Evolutionary conservation across 306 rosid genomes (phyloP).

Genomic region (Delonix regia): DNA sequence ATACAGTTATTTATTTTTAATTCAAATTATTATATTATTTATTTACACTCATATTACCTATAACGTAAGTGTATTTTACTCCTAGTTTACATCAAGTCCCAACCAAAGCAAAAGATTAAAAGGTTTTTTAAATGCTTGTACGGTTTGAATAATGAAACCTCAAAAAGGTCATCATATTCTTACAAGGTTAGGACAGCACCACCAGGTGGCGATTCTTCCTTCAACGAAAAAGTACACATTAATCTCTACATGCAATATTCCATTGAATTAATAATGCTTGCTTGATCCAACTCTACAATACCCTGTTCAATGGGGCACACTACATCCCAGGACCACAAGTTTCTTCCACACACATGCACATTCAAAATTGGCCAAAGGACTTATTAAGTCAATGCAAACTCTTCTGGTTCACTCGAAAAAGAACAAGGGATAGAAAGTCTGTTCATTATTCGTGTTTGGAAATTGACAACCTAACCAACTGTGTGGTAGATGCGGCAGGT

Average conservation of each 20-base stretch:
- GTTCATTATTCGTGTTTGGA: background rate
- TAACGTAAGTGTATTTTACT: too few species aligned
- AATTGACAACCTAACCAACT: background rate
- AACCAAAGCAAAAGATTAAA: too few species aligned
- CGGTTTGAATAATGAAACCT: background rate
- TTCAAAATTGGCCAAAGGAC: constrained; percentile 7
- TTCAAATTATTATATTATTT: too few species aligned
- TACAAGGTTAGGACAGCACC: background rate
- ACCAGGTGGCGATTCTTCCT: background rate
- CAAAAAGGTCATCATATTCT: background rate
- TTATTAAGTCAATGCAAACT: constrained; percentile 40
- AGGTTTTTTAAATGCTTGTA: too few species aligned
- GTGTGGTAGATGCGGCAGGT: constrained; percentile 17
- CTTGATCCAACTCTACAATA: background rate
- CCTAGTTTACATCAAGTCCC: too few species aligned
- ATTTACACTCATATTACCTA: too few species aligned
- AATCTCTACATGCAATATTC: too few species aligned
- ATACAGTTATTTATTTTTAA: too few species aligned
- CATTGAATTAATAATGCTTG: background rate
- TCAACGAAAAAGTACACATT: too few species aligned
- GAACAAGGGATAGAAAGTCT: too few species aligned
- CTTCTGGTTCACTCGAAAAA: background rate
- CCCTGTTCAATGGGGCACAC: background rate
- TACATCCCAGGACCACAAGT: background rate
- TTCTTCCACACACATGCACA: background rate